phyloP scores from a whole-genome alignment of 2,329 filamentous ascomycete species.

The Venturia oleaginea region DNA sequence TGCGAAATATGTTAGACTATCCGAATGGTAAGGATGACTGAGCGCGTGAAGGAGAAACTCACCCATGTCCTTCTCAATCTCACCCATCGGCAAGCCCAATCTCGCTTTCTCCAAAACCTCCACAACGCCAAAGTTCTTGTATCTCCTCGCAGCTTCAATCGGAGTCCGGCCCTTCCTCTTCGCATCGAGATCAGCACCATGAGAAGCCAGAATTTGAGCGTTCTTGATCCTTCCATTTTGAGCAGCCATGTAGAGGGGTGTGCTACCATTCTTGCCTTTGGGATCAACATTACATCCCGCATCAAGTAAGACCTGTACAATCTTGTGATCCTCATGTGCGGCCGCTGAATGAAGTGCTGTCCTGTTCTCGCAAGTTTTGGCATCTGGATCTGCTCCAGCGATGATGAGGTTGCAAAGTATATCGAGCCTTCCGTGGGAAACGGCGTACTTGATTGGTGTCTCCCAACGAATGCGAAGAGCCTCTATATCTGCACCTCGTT shows the following conservation, averaged over 20 bases:
- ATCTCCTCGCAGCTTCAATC: neutral
- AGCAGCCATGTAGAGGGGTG: conserved; percentile 6
- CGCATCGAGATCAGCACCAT: neutral
- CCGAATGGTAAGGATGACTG: neutral
- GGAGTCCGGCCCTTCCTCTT: conserved; percentile 1
- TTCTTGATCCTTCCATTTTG: neutral
- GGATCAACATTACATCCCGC: neutral
- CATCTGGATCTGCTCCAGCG: neutral
- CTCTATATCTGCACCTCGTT: neutral
- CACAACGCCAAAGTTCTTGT: neutral
- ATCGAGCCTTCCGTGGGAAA: neutral
- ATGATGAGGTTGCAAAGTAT: neutral
- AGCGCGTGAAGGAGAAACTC: neutral
- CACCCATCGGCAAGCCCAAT: neutral
- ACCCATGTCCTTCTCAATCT: conserved; percentile 1
- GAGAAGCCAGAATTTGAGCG: neutral
- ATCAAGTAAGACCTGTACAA: conserved; percentile 6
- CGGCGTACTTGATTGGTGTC: conserved; percentile 4
- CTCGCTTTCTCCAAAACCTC: neutral
- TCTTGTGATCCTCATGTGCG: neutral
- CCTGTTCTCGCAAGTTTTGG: neutral
- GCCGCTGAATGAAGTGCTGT: neutral
- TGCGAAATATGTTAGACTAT: neutral
- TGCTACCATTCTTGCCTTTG: neutral
- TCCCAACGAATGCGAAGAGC: conserved; percentile 4